These are phyloP conservation scores for Prillingera fragicola DNA, from an alignment of 1,284 basidiomycete species.

Conservation along the genomic window DNA sequence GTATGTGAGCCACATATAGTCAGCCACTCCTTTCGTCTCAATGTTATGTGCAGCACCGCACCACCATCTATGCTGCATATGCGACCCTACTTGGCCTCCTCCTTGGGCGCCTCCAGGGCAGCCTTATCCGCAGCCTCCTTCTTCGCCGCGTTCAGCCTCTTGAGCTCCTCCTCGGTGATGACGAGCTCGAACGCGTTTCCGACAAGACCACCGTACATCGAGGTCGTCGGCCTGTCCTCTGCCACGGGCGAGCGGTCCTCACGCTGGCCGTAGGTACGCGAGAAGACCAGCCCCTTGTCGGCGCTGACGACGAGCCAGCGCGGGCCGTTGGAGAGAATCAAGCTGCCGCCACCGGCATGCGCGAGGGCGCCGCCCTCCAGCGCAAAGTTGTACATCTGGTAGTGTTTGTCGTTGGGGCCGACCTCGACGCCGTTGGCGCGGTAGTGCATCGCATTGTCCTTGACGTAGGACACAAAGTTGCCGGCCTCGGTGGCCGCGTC, in stretches of 20 bases:
- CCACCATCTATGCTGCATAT: no score
- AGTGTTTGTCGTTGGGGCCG: background rate
- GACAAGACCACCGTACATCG: slow-evolving; percentile 6
- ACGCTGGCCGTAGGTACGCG: slow-evolving; percentile 1
- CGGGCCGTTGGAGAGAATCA: slow-evolving; percentile 6
- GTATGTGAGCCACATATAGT: no score
- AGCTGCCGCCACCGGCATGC: background rate
- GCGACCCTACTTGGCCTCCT: no score
- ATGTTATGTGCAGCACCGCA: no score
- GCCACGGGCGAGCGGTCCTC: background rate
- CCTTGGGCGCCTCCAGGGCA: no score
- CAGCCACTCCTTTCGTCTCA: no score
- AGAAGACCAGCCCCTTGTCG: slow-evolving; percentile 1
- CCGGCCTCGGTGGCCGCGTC: background rate
- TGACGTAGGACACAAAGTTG: background rate
- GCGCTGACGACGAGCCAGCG: slow-evolving; percentile 1
- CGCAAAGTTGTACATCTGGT: background rate
- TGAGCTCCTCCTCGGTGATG: no score
- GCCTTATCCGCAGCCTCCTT: no score
- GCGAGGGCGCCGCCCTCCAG: slow-evolving; percentile 1
- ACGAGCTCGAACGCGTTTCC: slow-evolving; percentile 2
- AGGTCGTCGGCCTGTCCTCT: background rate
- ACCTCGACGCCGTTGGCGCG: background rate
- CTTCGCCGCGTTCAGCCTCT: no score
- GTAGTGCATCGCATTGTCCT: background rate